Base-by-base conservation (phyloP, 805 yeast species). In the Saccharomycopsis amapae region DNA sequence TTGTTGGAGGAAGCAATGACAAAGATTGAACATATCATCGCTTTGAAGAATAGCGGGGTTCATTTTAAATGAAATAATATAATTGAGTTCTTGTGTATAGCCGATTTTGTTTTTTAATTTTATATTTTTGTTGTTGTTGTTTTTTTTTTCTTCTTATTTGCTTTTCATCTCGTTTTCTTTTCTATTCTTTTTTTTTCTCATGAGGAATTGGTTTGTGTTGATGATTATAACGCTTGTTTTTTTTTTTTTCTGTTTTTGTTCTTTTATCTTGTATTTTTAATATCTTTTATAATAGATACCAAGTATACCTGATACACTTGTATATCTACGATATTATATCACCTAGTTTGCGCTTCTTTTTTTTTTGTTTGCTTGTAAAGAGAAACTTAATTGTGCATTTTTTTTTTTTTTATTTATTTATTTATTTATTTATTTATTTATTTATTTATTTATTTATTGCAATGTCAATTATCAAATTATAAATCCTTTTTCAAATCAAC, bases 1-100 rank as follows among this genome's bases (percentile, higher is more conserved):
- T 65, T 88, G 45, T 71, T 94, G 44, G 95, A 87, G 54, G 65
- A 84, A 41, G 98, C 97, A 0, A 61, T 89, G 56, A 73, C 71
- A 49, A 90, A 85, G 66, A 88, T 93, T 45, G 96, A 90, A 52
- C 48, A 47, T 30, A 31, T 50, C 10, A 50, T 50, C 38, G 53
- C 51, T 12, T 34, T 50, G 24, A 41, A 46, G 18, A 47, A 49
- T 13, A 47, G 36, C 24, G 34, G 44, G 20, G 5, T 35, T 18
- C 20, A 24, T 32, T 7, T 38, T 12, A n/a, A 34, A 34, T 34
- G 5, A 12, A n/a, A n/a, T n/a, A n/a, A n/a, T n/a, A n/a, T n/a
- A n/a, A n/a, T n/a, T n/a, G n/a, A n/a, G n/a, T 13, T 33, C 20
- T 17, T 35, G 12, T 17, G 5, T 17, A 17, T 25, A 7, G 19